Evolutionary conservation across 78 protist genomes (phyloP).

Genomic region (Dictyostelium firmibasis): DNA sequence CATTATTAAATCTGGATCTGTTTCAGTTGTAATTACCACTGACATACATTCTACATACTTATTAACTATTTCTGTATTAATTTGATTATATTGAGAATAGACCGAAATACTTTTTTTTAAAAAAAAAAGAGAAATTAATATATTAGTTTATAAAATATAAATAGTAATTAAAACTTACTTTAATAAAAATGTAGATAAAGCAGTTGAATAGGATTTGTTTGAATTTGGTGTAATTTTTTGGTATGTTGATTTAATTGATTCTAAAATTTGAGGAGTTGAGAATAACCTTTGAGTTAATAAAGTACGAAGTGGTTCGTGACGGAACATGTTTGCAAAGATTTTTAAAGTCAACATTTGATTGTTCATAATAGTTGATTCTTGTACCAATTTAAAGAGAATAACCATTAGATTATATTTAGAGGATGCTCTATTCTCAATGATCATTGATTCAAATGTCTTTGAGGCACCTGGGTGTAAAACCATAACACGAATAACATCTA

Average conservation of each 20-base stretch:
- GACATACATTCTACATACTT: not conserved
- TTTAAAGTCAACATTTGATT: slow-evolving; percentile 6
- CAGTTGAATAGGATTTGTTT: slow-evolving; percentile 1
- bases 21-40: not conserved
- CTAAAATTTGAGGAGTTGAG: not conserved
- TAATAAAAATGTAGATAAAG: slow-evolving; percentile 56
- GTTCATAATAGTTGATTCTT: not conserved
- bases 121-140: not conserved
- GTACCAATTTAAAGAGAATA: slow-evolving; percentile 7
- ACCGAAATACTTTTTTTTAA: slow-evolving; percentile 15
- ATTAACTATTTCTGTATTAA: not conserved
- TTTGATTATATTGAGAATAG: not conserved
- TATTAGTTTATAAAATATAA: too few species aligned
- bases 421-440: not conserved
- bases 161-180: slow-evolving; percentile 23
- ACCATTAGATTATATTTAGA: not conserved
- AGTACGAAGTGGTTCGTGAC: slow-evolving; percentile 22
- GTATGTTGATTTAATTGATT: not conserved
- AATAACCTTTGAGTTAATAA: not conserved
- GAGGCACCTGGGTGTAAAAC: slow-evolving; percentile 39
- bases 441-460: slow-evolving; percentile 15
- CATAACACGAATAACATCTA: slow-evolving; percentile 32
- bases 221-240: not conserved
- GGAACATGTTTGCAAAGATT: slow-evolving; percentile 26
- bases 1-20: not conserved